Evolutionary conservation across 83 land plant species (phyloP).

Genomic region (Isoetes engelmannii): DNA sequence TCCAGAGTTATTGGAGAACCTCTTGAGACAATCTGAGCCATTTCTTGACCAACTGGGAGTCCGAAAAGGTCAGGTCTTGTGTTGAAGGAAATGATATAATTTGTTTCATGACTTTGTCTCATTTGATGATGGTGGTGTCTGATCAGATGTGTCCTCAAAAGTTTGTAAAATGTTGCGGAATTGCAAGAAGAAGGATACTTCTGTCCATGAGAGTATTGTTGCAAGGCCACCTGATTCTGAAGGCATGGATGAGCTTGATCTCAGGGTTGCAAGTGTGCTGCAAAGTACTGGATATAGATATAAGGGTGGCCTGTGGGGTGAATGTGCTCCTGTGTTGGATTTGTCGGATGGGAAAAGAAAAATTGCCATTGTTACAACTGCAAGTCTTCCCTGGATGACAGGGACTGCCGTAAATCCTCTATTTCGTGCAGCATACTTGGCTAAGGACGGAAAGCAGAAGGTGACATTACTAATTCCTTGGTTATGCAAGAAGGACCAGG

Average conservation of each 20-base stretch:
- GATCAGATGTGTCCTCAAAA: conserved; percentile 23
- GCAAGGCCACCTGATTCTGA: conserved; percentile 28
- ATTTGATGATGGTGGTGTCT: not conserved
- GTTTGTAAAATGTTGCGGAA: conserved; percentile 19
- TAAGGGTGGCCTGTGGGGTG: conserved; percentile 72
- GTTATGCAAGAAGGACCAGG: conserved; percentile 86
- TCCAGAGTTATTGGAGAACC: conserved; percentile 67
- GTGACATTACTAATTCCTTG: conserved; percentile 93
- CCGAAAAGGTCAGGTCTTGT: conserved; percentile 36
- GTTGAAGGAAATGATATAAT: not conserved
- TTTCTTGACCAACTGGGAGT: conserved; percentile 70
- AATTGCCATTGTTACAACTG: conserved; percentile 96
- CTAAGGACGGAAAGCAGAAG: conserved; percentile 69
- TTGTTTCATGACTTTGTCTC: no score
- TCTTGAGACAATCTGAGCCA: conserved; percentile 64
- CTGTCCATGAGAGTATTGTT: conserved; percentile 25
- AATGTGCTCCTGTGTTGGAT: conserved; percentile 29
- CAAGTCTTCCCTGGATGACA: conserved; percentile 99
- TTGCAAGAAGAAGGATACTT: conserved; percentile 38
- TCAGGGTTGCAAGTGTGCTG: conserved; percentile 81
- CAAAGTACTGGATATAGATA: conserved; percentile 84
- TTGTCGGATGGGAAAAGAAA: conserved; percentile 48
- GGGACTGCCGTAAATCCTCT: conserved; percentile 97
- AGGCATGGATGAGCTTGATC: conserved; percentile 63
- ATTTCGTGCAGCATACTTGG: conserved; percentile 90